phyloP scores from a whole-genome alignment of 371 early-diverging fungal species.

The Mortierella sp. region DNA sequence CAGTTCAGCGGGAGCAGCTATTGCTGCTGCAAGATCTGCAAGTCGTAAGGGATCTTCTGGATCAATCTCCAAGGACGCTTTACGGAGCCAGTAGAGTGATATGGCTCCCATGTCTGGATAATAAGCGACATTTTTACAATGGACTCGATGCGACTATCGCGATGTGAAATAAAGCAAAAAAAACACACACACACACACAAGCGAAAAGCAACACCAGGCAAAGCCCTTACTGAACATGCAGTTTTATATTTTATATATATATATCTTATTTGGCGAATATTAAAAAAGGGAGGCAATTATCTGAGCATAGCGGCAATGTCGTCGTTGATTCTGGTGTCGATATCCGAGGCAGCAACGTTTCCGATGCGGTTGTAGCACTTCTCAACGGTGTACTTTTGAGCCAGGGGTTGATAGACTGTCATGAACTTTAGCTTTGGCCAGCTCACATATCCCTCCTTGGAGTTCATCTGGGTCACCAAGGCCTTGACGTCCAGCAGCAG shows the following conservation, averaged over 20 bases:
- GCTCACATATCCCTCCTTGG: not conserved
- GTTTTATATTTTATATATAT: not conserved
- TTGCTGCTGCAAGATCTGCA: not conserved
- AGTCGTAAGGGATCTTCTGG: not conserved
- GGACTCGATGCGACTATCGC: not conserved
- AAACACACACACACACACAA: not conserved
- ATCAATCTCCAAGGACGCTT: not conserved
- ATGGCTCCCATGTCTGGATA: too few species aligned
- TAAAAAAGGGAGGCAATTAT: too few species aligned
- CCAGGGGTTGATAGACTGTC: not conserved
- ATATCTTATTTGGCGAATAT: too few species aligned
- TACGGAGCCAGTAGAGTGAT: not conserved
- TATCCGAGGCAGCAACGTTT: not conserved
- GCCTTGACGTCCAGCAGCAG: not conserved
- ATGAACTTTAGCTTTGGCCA: constrained; percentile 1
- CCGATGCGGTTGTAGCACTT: not conserved
- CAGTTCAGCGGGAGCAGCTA: not conserved
- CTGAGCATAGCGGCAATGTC: not conserved
- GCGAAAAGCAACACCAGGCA: not conserved
- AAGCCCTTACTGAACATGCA: not conserved
- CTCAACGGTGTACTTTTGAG: not conserved
- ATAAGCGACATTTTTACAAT: too few species aligned
- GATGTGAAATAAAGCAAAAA: not conserved
- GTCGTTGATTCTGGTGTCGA: not conserved
- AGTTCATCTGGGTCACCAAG: not conserved